Evolutionary conservation across 768 basidiomycete genomes (phyloP), one percentile per base, ranked within the genome.

Genomic region (Amyloporia xantha): DNA sequence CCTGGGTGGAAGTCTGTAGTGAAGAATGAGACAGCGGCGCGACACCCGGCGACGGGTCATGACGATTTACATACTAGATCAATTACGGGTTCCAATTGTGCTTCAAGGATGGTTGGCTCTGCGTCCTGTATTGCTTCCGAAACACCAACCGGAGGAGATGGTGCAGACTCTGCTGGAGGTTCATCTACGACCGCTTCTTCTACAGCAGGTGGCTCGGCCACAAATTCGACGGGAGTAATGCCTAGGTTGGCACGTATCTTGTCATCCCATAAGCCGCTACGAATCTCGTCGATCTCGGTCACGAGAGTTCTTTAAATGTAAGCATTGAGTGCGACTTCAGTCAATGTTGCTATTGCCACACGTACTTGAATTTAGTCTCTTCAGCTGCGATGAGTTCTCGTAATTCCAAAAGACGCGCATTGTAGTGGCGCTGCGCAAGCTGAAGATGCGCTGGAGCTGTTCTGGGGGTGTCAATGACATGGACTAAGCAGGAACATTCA

Each of bases 291-390:
- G 39, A 93, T 88, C 65, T 94, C 91, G 2, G 74, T 66, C 17
- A 82, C 72, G 12, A 92, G 71, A 27, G 65, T 66, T 65, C 90
- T 91, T 51, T 5, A 33, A 36, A 25, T 15, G 19, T 15, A 36
- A 26, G 25, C 24, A 41, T 11, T 7, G 2, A 20, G 28, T 38
- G 26, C 15, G 10, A 13, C 38, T 21, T 21, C 23, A 9, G 19
- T 5, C 40, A 7, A 12, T 12, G 3, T 5, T 19, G 40, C 20
- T 6, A 23, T 10, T 7, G 20, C 4, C 4, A 23, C 39, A 54
- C 75, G 23, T 60, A 85, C 88, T 80, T 88, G 77, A 93, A 96
- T 49, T 77, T 80, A 24, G 67, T 63, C 67, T 95, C 93, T 61
- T 93, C 86, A 1, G 68, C 73, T 26, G 73, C 59, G 35, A 96